These are phyloP conservation scores for Sungouiella thailandica DNA, from an alignment of 805 yeast species.

Conservation along the genomic window DNA sequence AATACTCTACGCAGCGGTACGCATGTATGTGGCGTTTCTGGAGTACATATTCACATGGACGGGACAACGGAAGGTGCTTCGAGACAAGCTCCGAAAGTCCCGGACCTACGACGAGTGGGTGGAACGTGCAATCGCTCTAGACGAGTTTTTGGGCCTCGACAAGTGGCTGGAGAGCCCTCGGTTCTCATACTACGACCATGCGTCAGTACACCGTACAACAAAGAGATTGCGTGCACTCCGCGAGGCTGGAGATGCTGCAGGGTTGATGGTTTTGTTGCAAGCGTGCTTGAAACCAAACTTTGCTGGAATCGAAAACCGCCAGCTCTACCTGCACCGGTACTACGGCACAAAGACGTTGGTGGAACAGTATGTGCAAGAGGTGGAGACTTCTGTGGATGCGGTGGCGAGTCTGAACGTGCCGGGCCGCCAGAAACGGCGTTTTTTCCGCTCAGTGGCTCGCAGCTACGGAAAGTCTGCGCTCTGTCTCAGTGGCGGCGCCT, in stretches of 20 bases:
- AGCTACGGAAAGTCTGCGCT: conserved; percentile 71
- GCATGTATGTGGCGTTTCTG: conserved; percentile 58
- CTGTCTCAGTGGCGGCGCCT: conserved; percentile 75
- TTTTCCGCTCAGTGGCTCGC: conserved; percentile 54
- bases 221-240: conserved; percentile 36
- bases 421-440: conserved; percentile 38
- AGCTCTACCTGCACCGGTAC: conserved; percentile 66
- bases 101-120: conserved; percentile 59
- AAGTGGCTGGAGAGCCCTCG: conserved; percentile 59
- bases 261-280: conserved; percentile 52
- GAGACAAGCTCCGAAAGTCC: conserved; percentile 47
- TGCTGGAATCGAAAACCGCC: conserved; percentile 73
- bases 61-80: conserved; percentile 47
- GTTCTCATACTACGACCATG: conserved; percentile 66
- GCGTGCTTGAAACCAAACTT: conserved; percentile 68
- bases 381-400: conserved; percentile 42
- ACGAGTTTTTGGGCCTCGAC: conserved; percentile 52
- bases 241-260: conserved; percentile 29
- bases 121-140: conserved; percentile 51
- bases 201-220: conserved; percentile 48
- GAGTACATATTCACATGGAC: conserved; percentile 59
- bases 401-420: conserved; percentile 39
- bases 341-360: conserved; percentile 68
- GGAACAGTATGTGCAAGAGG: conserved; percentile 49
- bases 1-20: conserved; percentile 43